Base-by-base conservation (phyloP, 202 grass and related monocot species). In the Setaria viridis region DNA sequence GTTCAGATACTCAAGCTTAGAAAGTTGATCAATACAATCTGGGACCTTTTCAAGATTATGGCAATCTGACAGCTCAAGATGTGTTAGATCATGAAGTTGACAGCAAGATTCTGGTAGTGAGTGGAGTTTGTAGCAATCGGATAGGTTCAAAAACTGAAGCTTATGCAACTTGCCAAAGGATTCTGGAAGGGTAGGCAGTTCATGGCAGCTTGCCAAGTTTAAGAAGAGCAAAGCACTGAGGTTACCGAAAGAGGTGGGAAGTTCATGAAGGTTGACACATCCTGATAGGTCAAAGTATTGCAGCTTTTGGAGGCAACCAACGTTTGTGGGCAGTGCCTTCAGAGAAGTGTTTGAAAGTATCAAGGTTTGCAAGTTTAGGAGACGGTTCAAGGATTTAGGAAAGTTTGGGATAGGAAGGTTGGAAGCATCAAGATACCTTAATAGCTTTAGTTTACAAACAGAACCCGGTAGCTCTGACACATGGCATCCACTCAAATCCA, bases 381-480 rank as follows among this genome's bases (percentile, higher is more conserved):
- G 69, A 30, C 0, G 21, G n/a, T 49, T 49, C 45, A 72, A 72
- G 45, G 69, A 72, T 49, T 72, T 72, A 49, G 59, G 62, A 25
- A 90, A 82, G 0, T 6, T 78, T 2, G 49, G 69, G 67, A 72
- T 72, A 72, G 25, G 62, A 43, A 90, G 85, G 5, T 5, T 72
- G 0, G 68, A 76, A 47, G 49, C 82, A 76, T 85, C 79, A 37
- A 90, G 70, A 48, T 82, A 90, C 17, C 76, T 82, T 8, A 90
- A 71, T 25, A 80, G 47, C 50, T 86, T 86, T 33, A 74, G 1
- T 15, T 76, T 8, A 49, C 29, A 57, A 67, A 81, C 20, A 15
- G 83, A 90, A 3, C 15, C 7, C 48, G 88, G 88, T 15, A 89
- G 14, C 10, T 32, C 2, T 15, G n/a, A 1, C 2, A 72, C 2